Conservation (phyloP, 2,329 filamentous ascomycete genomes). For the Chaetomiaceae sp. region DNA sequence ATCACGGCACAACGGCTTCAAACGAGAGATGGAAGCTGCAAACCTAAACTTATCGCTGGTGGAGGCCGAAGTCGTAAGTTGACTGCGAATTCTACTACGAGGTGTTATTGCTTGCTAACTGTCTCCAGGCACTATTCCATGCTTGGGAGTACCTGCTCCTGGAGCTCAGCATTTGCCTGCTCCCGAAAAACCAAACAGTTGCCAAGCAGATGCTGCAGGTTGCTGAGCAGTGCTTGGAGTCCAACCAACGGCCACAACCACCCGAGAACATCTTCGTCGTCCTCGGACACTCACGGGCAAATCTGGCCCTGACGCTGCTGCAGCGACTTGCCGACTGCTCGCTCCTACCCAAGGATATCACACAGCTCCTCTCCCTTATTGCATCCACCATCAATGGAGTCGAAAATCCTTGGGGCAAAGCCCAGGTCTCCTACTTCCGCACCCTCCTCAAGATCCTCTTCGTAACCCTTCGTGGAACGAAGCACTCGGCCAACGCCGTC, state of each 20-base stretch:
- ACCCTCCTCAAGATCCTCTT: slow-evolving; percentile 81
- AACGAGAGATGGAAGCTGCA: slow-evolving; percentile 75
- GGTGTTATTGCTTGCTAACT: slow-evolving; percentile 1
- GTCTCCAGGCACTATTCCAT: slow-evolving; percentile 65
- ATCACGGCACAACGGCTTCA: slow-evolving; percentile 66
- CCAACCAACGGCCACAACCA: slow-evolving; percentile 68
- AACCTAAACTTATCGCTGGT: slow-evolving; percentile 90
- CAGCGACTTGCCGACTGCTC: slow-evolving; percentile 67
- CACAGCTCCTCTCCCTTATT: slow-evolving; percentile 48
- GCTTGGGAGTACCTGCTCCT: slow-evolving; percentile 86
- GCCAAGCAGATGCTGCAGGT: slow-evolving; percentile 69
- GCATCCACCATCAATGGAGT: slow-evolving; percentile 51
- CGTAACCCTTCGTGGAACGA: slow-evolving; percentile 68
- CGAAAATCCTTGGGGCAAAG: slow-evolving; percentile 49
- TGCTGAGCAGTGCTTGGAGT: slow-evolving; percentile 69
- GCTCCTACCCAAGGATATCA: slow-evolving; percentile 47
- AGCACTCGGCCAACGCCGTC: slow-evolving; percentile 33
- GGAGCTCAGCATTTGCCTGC: slow-evolving; percentile 68
- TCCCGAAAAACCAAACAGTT: slow-evolving; percentile 48
- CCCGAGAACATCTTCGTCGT: slow-evolving; percentile 78
- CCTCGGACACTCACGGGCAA: slow-evolving; percentile 70
- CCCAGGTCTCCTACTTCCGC: slow-evolving; percentile 68
- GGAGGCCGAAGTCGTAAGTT: slow-evolving; percentile 78
- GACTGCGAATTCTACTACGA: background rate
- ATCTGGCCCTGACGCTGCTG: slow-evolving; percentile 75